A percentile compares a stretch with the other conserved stretches of the same genome.
phyloP scores from a whole-genome alignment of 176 grass and related monocot species.

The Chloris gayana region DNA sequence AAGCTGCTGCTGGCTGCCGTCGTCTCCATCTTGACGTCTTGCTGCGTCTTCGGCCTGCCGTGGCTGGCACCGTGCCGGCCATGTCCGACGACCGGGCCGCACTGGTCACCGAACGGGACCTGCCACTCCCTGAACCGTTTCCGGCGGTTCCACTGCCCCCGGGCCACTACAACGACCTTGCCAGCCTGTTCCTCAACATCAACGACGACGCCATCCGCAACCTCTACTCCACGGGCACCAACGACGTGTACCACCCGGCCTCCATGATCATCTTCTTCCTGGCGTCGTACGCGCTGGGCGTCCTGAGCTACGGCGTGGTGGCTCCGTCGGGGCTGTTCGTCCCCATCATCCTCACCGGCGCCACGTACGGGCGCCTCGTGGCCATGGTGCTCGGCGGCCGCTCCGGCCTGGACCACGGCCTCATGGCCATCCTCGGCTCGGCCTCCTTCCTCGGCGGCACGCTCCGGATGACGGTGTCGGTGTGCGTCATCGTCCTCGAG shows the following conservation, averaged over 20 bases:
- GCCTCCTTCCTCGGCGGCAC: slow-evolving; percentile 91
- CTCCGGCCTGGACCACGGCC: slow-evolving; percentile 84
- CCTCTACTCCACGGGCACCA: slow-evolving; percentile 71
- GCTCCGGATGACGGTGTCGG: slow-evolving; percentile 83
- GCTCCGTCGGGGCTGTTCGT: slow-evolving; percentile 87
- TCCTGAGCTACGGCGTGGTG: slow-evolving; percentile 92
- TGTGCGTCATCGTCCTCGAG: slow-evolving; percentile 87
- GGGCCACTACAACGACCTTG: slow-evolving; percentile 88
- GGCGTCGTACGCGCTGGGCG: slow-evolving; percentile 69
- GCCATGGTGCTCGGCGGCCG: slow-evolving; percentile 59
- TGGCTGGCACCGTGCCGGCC: slow-evolving; percentile 82
- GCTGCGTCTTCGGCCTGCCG: slow-evolving; percentile 66
- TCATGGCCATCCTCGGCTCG: slow-evolving; percentile 88
- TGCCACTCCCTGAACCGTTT: slow-evolving; percentile 67
- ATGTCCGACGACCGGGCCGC: slow-evolving; percentile 40
- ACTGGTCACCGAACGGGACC: slow-evolving; percentile 1
- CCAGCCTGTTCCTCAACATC: slow-evolving; percentile 86
- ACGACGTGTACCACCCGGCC: slow-evolving; percentile 70
- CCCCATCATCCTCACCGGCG: slow-evolving; percentile 91
- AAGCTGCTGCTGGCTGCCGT: slow-evolving; percentile 71
- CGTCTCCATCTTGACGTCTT: slow-evolving; percentile 67
- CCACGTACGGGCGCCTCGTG: slow-evolving; percentile 76
- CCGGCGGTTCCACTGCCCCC: slow-evolving; percentile 74
- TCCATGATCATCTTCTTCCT: slow-evolving; percentile 75
- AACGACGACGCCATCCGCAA: slow-evolving; percentile 93